Evolutionary conservation across 1,139 yeast genomes (phyloP).

Genomic region (Spencermartinsiella ligniputridi): DNA sequence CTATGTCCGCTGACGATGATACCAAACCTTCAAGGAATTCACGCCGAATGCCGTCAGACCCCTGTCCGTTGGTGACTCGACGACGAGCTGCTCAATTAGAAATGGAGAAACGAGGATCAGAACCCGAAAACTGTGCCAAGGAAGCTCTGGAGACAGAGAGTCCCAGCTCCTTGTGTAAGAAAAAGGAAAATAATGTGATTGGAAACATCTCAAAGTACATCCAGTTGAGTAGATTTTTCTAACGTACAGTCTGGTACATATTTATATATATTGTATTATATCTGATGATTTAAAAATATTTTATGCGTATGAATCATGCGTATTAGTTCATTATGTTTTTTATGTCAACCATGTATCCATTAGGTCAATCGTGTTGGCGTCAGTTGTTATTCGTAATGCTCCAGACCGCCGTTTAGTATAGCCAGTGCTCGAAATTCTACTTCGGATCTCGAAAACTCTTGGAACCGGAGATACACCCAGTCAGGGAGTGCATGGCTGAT

Average conservation of each 20-base stretch:
- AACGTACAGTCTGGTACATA: constrained; percentile 1
- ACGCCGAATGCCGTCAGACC: constrained; percentile 7
- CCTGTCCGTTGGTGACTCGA: constrained; percentile 10
- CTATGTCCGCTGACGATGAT: not conserved
- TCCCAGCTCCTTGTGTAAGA: constrained; percentile 1
- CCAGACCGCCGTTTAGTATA: not conserved
- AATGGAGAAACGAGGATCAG: not conserved
- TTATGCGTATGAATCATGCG: too few relatives aligned
- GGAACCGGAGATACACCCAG: not conserved
- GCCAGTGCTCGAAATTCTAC: not conserved
- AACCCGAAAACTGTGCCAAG: not conserved
- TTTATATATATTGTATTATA: not conserved
- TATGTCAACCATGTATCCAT: too few relatives aligned
- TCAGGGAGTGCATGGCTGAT: not conserved
- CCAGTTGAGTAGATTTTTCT: constrained; percentile 21
- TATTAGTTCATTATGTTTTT: too few relatives aligned
- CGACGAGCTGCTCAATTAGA: constrained; percentile 6
- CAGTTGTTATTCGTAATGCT: not conserved
- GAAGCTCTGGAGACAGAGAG: not conserved
- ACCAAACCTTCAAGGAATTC: not conserved
- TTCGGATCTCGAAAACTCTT: not conserved
- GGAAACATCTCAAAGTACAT: constrained; percentile 22
- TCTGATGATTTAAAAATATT: too few relatives aligned
- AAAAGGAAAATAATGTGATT: constrained; percentile 9
- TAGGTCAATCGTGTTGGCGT: too few relatives aligned